Base-by-base conservation (phyloP, 192 early-diverging fungal species). In the Lobulomyces angularis region DNA sequence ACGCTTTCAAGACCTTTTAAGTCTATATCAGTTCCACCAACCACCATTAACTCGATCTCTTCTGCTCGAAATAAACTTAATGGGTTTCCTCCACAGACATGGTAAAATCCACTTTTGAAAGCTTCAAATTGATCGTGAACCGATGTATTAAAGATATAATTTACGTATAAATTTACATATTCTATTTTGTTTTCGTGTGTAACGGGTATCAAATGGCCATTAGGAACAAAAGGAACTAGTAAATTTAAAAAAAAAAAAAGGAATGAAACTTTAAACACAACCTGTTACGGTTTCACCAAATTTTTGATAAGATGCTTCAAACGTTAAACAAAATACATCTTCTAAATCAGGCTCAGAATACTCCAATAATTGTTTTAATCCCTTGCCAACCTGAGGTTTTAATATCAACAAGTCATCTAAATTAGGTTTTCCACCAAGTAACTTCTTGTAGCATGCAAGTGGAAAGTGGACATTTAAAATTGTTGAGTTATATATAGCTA, bases 401-500 rank as follows among this genome's bases (percentile, higher is more conserved):
- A 91, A 53, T 37, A 77, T 60, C 31, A 62, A 64, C 33, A 96
- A 55, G 49, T 96, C 91, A 12, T 80, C 69, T 9, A 90, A 45
- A 16, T 61, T 67, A 22, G 71, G 71, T 5, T 69, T 52, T 19
- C 74, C 58, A 18, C 71, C 70, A 51, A 84, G 77, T 21, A 96
- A 58, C 58, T 90, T 91, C 49, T 89, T 90, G 68, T 89, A 96
- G 40, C 56, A 61, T 3, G 69, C 69, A 40, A 83, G 58, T 3
- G 91, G 91, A 38, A 95, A 83, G 41, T 89, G 89, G 18, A 91
- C 78, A 50, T 88, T 88, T 14, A 96, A 55, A 39, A 93, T 96
- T 22, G 84, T 84, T 21, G 78, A 76, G 54, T 96, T 89, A 55
- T 91, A 90, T 35, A 93, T 84, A 4, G 91, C 90, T 23, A 96